Conservation (phyloP, 2,329 filamentous ascomycete species). For the Byssoonygena ceratinophila region DNA sequence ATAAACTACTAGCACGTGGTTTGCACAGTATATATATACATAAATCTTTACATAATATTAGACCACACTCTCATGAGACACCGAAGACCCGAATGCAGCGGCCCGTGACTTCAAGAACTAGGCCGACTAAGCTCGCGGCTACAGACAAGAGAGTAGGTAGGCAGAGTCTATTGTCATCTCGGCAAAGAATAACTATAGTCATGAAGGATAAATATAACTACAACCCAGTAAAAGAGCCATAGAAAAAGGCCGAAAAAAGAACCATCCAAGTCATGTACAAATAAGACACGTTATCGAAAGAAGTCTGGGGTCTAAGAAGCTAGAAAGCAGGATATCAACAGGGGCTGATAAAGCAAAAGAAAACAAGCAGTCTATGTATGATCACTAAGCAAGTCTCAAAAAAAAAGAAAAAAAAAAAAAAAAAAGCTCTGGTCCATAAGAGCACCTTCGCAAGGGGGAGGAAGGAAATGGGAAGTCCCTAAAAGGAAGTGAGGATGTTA, state of each 20-base stretch:
- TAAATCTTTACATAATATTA: too few species aligned
- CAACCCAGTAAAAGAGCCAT: background rate
- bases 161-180: too few species aligned
- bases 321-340: background rate
- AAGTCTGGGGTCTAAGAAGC: background rate
- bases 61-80: too few species aligned
- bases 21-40: too few species aligned
- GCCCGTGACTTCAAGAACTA: too few species aligned
- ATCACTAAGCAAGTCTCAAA: background rate
- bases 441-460: background rate
- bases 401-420: background rate
- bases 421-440: background rate
- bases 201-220: background rate
- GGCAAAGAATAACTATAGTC: background rate
- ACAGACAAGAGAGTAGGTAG: too few species aligned
- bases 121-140: too few species aligned
- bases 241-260: background rate
- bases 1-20: too few species aligned
- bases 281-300: background rate
- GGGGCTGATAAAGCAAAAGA: background rate
- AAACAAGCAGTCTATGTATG: background rate
- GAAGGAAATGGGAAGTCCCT: background rate
- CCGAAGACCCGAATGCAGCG: too few species aligned
- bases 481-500: background rate
- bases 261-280: background rate